A percentile compares a stretch with the other conserved stretches of the same genome.
Evolutionary conservation across 768 basidiomycete genomes (phyloP).

Genomic region (Lanmaoa rubissima): DNA sequence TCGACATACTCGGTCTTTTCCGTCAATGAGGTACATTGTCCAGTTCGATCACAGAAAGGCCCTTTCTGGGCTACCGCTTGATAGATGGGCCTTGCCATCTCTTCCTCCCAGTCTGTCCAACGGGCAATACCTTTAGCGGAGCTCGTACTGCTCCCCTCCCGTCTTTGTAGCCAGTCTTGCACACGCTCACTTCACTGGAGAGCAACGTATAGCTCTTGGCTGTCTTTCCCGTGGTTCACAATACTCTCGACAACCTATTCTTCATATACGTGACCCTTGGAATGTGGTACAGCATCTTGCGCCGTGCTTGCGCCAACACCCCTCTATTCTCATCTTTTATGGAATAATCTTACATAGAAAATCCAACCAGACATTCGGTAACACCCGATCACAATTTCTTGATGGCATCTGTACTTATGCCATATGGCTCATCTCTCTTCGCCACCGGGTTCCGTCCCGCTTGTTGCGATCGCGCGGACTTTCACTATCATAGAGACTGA

Average conservation of each 20-base stretch:
- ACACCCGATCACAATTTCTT: constrained; percentile 26
- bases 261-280: constrained; percentile 25
- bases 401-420: constrained; percentile 26
- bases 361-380: constrained; percentile 15
- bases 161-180: not conserved
- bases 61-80: constrained; percentile 16
- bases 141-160: not conserved
- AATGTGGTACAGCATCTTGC: constrained; percentile 18
- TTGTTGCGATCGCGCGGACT: constrained; percentile 26
- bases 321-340: constrained; percentile 12
- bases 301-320: constrained; percentile 18
- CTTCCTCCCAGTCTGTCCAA: constrained; percentile 6
- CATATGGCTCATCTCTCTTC: constrained; percentile 22
- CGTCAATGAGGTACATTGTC: constrained; percentile 35
- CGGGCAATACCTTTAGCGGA: constrained; percentile 9
- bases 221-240: constrained; percentile 11
- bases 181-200: not conserved
- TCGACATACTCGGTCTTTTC: constrained; percentile 27
- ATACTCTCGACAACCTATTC: constrained; percentile 6
- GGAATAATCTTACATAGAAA: constrained; percentile 15
- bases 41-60: constrained; percentile 22
- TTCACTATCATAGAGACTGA: constrained; percentile 18
- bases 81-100: constrained; percentile 15
- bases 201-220: not conserved
- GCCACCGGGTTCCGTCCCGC: constrained; percentile 33